A percentile compares a stretch with the other conserved stretches of the same genome.
These are phyloP conservation scores for Hyparrhenia diplandra DNA, from an alignment of 176 grass and related monocot species.

Conservation along the genomic window DNA sequence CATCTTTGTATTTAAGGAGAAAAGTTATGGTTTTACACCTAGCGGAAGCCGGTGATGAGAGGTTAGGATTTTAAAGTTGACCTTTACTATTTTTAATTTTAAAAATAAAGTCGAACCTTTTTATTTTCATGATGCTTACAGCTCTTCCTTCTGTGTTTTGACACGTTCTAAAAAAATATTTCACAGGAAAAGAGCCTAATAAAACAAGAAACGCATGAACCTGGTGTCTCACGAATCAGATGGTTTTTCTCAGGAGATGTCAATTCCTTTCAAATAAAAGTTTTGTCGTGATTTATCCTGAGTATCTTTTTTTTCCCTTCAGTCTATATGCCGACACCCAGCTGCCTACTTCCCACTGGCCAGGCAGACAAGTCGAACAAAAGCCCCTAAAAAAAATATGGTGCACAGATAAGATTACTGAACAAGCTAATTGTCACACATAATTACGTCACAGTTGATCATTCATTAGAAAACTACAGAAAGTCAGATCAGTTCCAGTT, in stretches of 20 bases:
- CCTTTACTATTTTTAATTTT: neutral
- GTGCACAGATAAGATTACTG: conserved; percentile 3
- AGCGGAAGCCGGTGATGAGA: too few species aligned
- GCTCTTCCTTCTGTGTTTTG: neutral
- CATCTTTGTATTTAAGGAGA: too few species aligned
- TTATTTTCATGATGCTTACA: neutral
- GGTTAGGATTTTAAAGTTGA: too few species aligned
- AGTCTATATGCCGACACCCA: conserved; percentile 7
- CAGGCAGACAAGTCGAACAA: neutral
- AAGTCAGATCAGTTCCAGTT: conserved; percentile 11
- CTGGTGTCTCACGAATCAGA: neutral
- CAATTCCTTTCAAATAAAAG: neutral
- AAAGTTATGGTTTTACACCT: too few species aligned
- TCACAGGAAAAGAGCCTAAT: neutral
- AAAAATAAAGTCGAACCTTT: neutral
- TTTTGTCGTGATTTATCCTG: neutral
- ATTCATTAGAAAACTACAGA: neutral
- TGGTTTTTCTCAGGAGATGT: neutral
- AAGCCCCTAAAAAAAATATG: conserved; percentile 14
- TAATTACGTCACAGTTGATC: neutral
- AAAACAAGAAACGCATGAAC: neutral
- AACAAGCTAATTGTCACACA: conserved; percentile 10
- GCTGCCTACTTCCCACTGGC: conserved; percentile 8
- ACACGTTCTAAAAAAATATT: neutral
- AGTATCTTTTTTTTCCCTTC: neutral